Base-by-base conservation (phyloP, 2,329 filamentous ascomycete species). In the Penicillium sp. region DNA sequence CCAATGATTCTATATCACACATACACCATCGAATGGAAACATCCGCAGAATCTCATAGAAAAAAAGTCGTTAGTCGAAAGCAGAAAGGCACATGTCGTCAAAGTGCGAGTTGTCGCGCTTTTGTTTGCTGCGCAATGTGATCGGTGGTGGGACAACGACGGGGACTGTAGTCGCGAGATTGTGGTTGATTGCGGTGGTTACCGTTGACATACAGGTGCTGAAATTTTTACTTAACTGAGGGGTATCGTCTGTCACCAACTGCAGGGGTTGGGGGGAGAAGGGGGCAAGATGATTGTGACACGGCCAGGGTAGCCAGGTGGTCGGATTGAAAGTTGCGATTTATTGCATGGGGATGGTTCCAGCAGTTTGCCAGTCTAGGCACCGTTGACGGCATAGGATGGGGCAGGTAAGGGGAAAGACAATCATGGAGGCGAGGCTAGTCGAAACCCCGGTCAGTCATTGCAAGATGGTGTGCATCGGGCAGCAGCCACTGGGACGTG, bases 271-370 rank as follows among this genome's bases (percentile, higher is more conserved):
- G 10, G 41, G 28, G 45, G 26, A 39, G 54, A 18, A 42, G 49
- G 26, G 45, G 16, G 36, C 44, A 53, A 34, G 45, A 47, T 28
- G 43, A 21, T 52, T 51, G 60, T 63, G 52, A 54, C 52, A 62
- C 60, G 56, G 41, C 49, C 49, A 49, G 56, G 60, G 51, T 57
- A 45, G 33, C 49, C 49, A 9, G 29, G 52, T 59, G 42, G 57
- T 10, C 55, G 49, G 39, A 49, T 54, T 28, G 51, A 60, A 57
- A 44, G 8, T 21, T 26, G 31, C 36, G 36, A 29, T 16, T 48
- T 45, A 59, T 54, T 61, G 53, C 48, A 36, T 42, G 44, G 10
- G 16, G 13, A 39, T 42, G 12, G 23, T 49, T 38, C 31, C 46
- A 49, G n/a, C 15, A 39, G 42, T 12, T 31, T 49, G 44, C 36